Conservation (phyloP, 2,329 filamentous ascomycete genomes). For the Fusarium cyanostomum region DNA sequence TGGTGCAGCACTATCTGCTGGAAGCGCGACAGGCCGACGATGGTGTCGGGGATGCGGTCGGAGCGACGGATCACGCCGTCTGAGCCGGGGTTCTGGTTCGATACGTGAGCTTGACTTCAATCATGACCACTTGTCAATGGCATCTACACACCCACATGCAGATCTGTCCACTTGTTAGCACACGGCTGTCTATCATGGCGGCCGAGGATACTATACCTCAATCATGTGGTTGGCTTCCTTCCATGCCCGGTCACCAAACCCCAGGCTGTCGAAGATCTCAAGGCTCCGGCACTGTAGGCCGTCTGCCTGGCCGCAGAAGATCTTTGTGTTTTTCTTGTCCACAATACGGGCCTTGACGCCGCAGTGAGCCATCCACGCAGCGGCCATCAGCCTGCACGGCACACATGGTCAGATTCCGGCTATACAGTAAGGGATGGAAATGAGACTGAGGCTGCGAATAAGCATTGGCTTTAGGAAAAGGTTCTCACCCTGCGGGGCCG, state of each 20-base stretch:
- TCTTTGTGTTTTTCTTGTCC: conserved; percentile 28
- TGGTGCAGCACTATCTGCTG: conserved; percentile 75
- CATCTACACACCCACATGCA: background rate
- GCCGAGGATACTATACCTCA: conserved; percentile 52
- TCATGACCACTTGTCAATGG: too few species aligned
- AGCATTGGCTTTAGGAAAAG: background rate
- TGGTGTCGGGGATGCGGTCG: conserved; percentile 70
- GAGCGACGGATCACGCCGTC: conserved; percentile 49
- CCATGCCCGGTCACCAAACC: conserved; percentile 70
- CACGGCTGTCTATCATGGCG: conserved; percentile 12
- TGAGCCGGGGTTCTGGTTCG: conserved; percentile 32
- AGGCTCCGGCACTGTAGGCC: conserved; percentile 48
- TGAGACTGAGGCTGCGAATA: too few species aligned
- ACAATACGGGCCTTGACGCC: conserved; percentile 27
- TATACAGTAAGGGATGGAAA: background rate
- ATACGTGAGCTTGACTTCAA: too few species aligned
- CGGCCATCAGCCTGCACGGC: conserved; percentile 9
- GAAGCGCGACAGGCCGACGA: conserved; percentile 68
- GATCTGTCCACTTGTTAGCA: background rate
- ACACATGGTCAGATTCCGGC: background rate
- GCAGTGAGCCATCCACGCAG: conserved; percentile 21
- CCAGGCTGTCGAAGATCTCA: conserved; percentile 79
- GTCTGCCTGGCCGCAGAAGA: conserved; percentile 18
- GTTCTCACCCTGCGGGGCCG: conserved; percentile 17
- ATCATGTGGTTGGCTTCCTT: conserved; percentile 75